phyloP scores from a whole-genome alignment of 2,329 filamentous ascomycete genomes.

The Fusarium phyllophilum region DNA sequence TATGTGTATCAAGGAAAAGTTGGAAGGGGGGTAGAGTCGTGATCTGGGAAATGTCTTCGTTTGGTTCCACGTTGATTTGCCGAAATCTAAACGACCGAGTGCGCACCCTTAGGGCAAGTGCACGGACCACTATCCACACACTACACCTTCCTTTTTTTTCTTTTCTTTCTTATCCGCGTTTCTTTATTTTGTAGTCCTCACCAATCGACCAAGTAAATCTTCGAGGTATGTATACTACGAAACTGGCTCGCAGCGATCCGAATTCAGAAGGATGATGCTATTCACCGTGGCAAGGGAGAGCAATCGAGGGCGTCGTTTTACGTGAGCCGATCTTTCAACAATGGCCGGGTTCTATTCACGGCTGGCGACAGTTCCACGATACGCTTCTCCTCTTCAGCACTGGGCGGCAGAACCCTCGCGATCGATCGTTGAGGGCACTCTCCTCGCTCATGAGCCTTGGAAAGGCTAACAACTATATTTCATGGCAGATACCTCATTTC shows the following conservation, averaged over 20 bases:
- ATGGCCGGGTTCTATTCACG: constrained; percentile 16
- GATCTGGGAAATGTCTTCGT: constrained; percentile 46
- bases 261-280: constrained; percentile 54
- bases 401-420: constrained; percentile 77
- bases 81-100: constrained; percentile 49
- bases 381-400: constrained; percentile 72
- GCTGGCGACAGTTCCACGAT: constrained; percentile 54
- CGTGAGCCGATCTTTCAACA: constrained; percentile 36
- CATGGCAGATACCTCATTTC: constrained; percentile 73
- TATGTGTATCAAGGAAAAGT: constrained; percentile 48
- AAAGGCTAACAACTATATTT: constrained; percentile 66
- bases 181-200: constrained; percentile 41
- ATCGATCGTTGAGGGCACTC: constrained; percentile 70
- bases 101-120: constrained; percentile 56
- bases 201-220: constrained; percentile 44
- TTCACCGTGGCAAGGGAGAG: constrained; percentile 68
- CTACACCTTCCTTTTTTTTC: constrained; percentile 37
- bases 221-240: constrained; percentile 61
- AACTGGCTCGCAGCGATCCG: constrained; percentile 45
- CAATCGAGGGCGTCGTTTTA: constrained; percentile 61
- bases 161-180: constrained; percentile 14
- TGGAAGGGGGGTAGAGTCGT: constrained; percentile 45
- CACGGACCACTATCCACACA: constrained; percentile 53
- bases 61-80: constrained; percentile 50
- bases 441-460: constrained; percentile 68